Base-by-base conservation (phyloP, 371 early-diverging fungal genomes). In the Smittium mucronatum region DNA sequence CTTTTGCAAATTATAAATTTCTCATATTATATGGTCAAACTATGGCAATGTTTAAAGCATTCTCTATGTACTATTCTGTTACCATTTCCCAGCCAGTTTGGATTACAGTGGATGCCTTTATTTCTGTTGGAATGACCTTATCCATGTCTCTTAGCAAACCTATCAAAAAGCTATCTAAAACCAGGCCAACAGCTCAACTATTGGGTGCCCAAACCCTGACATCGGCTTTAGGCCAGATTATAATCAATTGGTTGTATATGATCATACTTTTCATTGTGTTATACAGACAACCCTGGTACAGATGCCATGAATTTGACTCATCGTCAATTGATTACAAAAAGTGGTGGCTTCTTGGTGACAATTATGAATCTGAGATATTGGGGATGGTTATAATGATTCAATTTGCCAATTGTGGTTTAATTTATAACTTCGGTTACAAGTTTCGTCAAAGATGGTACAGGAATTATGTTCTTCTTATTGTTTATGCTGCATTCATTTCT, bases 281-380 rank as follows among this genome's bases (percentile, higher is more conserved):
- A 30, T 89, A 84, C 81, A 76, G 75, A 28, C 82, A 89, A 71
- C 74, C 74, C 33, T 89, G 84, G 84, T 88, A 84, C 80, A 73
- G 81, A 15, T 90, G 91, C 79, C 79, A 87, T 70, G 86, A 89
- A 75, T 88, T 89, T 72, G 88, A 89, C 70, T 81, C 84, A 16
- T 70, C 77, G 25, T 60, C 80, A 35, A 79, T 79, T 34, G 85
- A 90, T 72, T 75, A 84, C 17, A 73, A 84, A 30, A 76, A 83
- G 69, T 90, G 91, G 91, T 90, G 88, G 88, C 78, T 89, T 64
- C 80, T 90, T 33, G 89, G 85, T 26, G 91, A 90, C 74, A 89
- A 86, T 70, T 90, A 82, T 70, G 91, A 90, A 75, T 80, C 85
- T n/a, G 82, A 76, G 32, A 73, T 80, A 16, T 78, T 90, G 30